These are phyloP conservation scores for Protomyces lactucae-debilis DNA, from an alignment of 1,139 yeast species.

Conservation along the genomic window DNA sequence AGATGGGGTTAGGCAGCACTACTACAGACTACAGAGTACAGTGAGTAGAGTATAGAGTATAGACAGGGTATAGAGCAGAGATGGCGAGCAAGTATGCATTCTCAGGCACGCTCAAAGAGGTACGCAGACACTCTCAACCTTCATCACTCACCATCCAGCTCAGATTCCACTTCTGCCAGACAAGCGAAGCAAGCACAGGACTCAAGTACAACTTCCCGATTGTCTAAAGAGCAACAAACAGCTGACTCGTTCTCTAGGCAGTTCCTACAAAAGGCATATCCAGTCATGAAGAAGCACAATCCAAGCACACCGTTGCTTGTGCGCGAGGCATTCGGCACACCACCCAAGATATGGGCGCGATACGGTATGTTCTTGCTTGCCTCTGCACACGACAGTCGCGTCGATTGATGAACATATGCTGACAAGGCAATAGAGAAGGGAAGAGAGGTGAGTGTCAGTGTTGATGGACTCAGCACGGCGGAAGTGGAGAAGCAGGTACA, in stretches of 20 bases:
- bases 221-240: background rate
- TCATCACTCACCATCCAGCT: slow-evolving; percentile 50
- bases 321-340: slow-evolving; percentile 68
- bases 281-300: slow-evolving; percentile 52
- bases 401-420: background rate
- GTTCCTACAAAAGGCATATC: slow-evolving; percentile 59
- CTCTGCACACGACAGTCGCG: no score
- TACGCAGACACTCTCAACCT: background rate
- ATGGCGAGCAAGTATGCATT: slow-evolving; percentile 57
- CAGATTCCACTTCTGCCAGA: slow-evolving; percentile 73
- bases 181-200: slow-evolving; percentile 64
- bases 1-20: no score
- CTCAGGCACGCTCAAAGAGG: slow-evolving; percentile 54
- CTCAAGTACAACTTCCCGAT: slow-evolving; percentile 42
- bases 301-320: slow-evolving; percentile 64
- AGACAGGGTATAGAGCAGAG: background rate
- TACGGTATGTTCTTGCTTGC: slow-evolving; percentile 40
- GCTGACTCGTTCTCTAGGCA: slow-evolving; percentile 38
- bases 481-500: slow-evolving; percentile 32
- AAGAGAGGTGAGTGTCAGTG: slow-evolving; percentile 38
- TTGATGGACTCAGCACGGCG: slow-evolving; percentile 35
- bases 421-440: slow-evolving; percentile 30
- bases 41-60: no score
- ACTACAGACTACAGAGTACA: no score
- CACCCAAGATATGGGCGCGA: slow-evolving; percentile 70